Percentiles rank a stretch among this genome's conserved stretches.
These are phyloP conservation scores for Marasmius tenuissimus DNA, from an alignment of 1,284 basidiomycete genomes.

Conservation along the genomic window DNA sequence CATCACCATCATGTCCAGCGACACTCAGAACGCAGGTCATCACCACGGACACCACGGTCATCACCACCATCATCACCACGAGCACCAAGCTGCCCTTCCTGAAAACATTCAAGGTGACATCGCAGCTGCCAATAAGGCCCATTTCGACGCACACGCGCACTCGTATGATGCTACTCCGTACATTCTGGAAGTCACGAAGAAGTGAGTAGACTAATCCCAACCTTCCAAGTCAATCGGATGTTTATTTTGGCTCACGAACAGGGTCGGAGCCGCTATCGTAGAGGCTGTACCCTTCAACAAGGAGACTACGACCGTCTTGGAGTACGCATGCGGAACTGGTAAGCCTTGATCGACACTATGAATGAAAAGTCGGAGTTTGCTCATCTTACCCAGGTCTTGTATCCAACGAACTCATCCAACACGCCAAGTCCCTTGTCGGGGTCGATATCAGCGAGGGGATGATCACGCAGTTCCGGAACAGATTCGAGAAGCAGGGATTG, in stretches of 20 bases:
- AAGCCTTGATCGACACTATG: constrained; percentile 14
- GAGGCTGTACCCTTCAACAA: constrained; percentile 50
- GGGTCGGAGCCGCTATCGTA: constrained; percentile 42
- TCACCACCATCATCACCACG: not conserved
- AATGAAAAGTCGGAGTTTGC: not conserved
- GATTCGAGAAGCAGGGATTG: constrained; percentile 55
- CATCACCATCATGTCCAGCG: too few species aligned
- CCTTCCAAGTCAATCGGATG: not conserved
- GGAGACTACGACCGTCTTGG: constrained; percentile 55
- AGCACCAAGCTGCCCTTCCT: not conserved
- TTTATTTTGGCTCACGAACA: constrained; percentile 12
- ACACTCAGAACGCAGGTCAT: too few species aligned
- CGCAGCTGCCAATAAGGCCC: constrained; percentile 8
- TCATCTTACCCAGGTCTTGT: constrained; percentile 45
- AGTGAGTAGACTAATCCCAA: not conserved
- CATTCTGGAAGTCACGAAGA: constrained; percentile 3
- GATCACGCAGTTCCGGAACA: constrained; percentile 60
- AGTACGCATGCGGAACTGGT: constrained; percentile 74
- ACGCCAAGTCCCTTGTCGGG: constrained; percentile 60
- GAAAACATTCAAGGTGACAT: not conserved
- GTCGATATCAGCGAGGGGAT: constrained; percentile 68
- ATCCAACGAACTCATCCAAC: constrained; percentile 51
- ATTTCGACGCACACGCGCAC: constrained; percentile 4
- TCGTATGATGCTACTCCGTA: not conserved
- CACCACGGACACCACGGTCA: not conserved